Conservation (phyloP, 208 protist species). For the Acanthamoeba royreba region DNA sequence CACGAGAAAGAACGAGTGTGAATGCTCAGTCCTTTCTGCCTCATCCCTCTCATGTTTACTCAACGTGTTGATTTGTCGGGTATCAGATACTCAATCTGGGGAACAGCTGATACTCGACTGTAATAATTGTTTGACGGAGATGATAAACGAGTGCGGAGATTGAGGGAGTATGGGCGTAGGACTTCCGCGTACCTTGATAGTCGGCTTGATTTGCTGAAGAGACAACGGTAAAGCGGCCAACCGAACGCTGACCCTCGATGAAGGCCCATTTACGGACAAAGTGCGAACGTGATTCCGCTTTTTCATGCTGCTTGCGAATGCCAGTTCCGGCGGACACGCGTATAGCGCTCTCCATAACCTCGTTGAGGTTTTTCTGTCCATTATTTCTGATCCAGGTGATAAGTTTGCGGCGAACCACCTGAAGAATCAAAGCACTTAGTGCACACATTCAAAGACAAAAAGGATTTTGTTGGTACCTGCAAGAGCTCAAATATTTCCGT, state of each 20-base stretch:
- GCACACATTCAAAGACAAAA: background rate
- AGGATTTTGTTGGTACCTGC: slow-evolving; percentile 41
- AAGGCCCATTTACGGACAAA: slow-evolving; percentile 55
- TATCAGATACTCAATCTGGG: too few species aligned
- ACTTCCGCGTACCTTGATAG: too few species aligned
- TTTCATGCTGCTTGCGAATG: background rate
- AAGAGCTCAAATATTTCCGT: slow-evolving; percentile 69
- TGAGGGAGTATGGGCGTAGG: too few species aligned
- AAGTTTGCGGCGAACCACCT: slow-evolving; percentile 36
- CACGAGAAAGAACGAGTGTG: too few species aligned
- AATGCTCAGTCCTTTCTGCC: too few species aligned
- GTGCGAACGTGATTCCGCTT: background rate
- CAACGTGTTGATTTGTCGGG: too few species aligned
- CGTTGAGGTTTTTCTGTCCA: background rate
- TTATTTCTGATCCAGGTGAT: background rate
- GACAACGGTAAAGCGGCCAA: slow-evolving; percentile 55
- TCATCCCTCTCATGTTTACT: too few species aligned
- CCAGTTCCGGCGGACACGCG: slow-evolving; percentile 53
- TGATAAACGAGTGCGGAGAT: too few species aligned
- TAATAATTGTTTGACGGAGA: too few species aligned
- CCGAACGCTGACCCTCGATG: slow-evolving; percentile 49
- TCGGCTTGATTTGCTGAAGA: background rate
- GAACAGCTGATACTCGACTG: too few species aligned
- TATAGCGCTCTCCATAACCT: slow-evolving; percentile 63
- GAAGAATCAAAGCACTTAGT: background rate